These are phyloP conservation scores for Acer yangbiense DNA, from an alignment of 345 rosid genomes.

Conservation along the genomic window DNA sequence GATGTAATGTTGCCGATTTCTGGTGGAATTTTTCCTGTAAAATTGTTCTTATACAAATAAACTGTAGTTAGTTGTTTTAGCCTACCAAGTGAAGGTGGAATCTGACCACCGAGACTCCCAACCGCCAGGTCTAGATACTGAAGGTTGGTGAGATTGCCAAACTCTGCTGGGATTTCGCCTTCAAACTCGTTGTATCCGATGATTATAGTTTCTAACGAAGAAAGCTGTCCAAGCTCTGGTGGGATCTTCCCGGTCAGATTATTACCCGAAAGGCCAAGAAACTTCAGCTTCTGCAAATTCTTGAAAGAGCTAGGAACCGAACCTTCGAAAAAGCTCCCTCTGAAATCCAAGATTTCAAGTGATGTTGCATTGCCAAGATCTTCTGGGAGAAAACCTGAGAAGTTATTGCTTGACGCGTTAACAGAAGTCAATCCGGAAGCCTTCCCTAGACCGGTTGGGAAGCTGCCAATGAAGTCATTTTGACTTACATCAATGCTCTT, in stretches of 20 bases:
- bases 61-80: constrained; percentile 62
- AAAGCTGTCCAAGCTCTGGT: constrained; percentile 56
- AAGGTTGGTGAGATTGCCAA: constrained; percentile 66
- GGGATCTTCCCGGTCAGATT: constrained; percentile 66
- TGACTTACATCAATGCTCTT: constrained; percentile 65
- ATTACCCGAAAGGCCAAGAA: constrained; percentile 79
- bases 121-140: constrained; percentile 75
- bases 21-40: constrained; percentile 62
- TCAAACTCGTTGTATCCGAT: constrained; percentile 70
- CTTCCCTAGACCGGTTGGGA: constrained; percentile 79
- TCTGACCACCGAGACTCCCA: constrained; percentile 61
- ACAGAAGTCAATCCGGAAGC: constrained; percentile 61
- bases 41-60: constrained; percentile 60
- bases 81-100: constrained; percentile 59
- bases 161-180: constrained; percentile 68
- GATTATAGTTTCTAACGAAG: constrained; percentile 62
- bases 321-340: constrained; percentile 81
- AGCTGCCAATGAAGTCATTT: constrained; percentile 68
- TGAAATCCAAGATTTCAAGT: constrained; percentile 68
- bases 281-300: constrained; percentile 63
- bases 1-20: constrained; percentile 63
- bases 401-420: constrained; percentile 86
- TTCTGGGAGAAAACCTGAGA: constrained; percentile 75
- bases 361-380: constrained; percentile 77
- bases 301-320: constrained; percentile 50